These are phyloP conservation scores for Colletotrichum echinochloae DNA, from an alignment of 2,329 filamentous ascomycete species.

Conservation along the genomic window DNA sequence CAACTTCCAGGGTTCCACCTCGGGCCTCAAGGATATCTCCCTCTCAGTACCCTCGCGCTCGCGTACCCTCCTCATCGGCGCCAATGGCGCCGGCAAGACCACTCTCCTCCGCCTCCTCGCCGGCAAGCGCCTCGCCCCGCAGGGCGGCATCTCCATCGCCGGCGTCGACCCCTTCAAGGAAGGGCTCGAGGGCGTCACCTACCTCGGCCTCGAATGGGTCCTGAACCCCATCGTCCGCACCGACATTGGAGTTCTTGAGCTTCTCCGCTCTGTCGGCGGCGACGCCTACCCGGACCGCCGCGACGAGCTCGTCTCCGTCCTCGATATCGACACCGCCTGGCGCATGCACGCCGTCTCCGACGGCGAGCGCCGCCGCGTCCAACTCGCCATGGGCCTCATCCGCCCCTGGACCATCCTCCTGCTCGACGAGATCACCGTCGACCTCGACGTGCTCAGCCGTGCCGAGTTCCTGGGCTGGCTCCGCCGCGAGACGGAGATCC, in stretches of 20 bases:
- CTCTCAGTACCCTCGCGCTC: constrained; percentile 84
- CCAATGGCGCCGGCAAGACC: constrained; percentile 97
- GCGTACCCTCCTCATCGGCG: constrained; percentile 91
- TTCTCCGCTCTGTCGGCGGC: constrained; percentile 88
- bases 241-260: constrained; percentile 90
- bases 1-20: constrained; percentile 85
- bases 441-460: constrained; percentile 88
- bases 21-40: constrained; percentile 79
- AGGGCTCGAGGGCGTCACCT: constrained; percentile 92
- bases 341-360: constrained; percentile 96
- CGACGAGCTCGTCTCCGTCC: constrained; percentile 86
- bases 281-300: constrained; percentile 83
- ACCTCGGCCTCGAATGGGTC: constrained; percentile 98
- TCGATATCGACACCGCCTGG: constrained; percentile 94
- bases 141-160: constrained; percentile 78
- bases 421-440: constrained; percentile 96
- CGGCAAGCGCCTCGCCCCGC: constrained; percentile 91
- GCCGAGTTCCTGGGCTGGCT: constrained; percentile 89
- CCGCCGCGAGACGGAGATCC: constrained; percentile 84
- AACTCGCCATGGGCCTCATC: constrained; percentile 94
- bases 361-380: constrained; percentile 90
- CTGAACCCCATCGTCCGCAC: constrained; percentile 95
- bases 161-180: constrained; percentile 93
- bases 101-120: constrained; percentile 94
- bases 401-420: constrained; percentile 92